Base-by-base conservation (phyloP, 1,284 basidiomycete species). In the Irpex sp. region DNA sequence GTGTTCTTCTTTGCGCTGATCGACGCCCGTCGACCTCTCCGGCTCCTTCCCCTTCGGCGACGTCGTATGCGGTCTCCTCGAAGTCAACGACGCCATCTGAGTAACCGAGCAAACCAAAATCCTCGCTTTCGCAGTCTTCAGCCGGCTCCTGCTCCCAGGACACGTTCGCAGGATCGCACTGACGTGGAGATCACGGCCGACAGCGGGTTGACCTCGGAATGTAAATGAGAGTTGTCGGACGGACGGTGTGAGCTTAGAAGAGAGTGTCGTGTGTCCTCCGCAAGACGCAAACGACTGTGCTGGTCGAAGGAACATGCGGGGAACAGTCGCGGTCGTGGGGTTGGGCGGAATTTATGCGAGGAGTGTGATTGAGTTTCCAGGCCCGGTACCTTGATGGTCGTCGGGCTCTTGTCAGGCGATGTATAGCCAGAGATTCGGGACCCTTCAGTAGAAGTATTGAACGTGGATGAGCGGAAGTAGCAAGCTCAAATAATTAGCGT, bases 21-120 rank as follows among this genome's bases (percentile, higher is more conserved):
- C 54, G 3, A 63, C 55, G 0, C 61, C 54, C 49, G 62, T n/a
- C 9, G 35, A 26, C 53, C 59, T 57, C 53, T 69, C 69, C 2
- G 68, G 66, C 58, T 72, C 68, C 67, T 74, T 75, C 59, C 70
- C 72, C 61, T 74, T 73, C 15, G 62, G 19, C 56, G 70, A 64
- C 57, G 66, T 70, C 50, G 72, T 70, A 57, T 73, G 65, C 21
- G 69, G 54, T 1, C 71, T 64, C 13, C 72, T 69, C 31, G 66
- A 39, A 2, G 64, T 63, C 21, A 71, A 59, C 0, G 66, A 66
- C 13, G 68, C 64, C 72, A 72, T 72, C 46, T 54, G 37, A 11
- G 36, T 60, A 13, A n/a, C 39, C 36, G 49, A 50, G 3, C 11
- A 17, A 50, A 50, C 31, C 37, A 17, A 57, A 60, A 15, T 35